Percentiles rank a stretch among this genome's conserved stretches.
phyloP scores from a whole-genome alignment of 2,329 filamentous ascomycete genomes.

The Fusarium dimerum region DNA sequence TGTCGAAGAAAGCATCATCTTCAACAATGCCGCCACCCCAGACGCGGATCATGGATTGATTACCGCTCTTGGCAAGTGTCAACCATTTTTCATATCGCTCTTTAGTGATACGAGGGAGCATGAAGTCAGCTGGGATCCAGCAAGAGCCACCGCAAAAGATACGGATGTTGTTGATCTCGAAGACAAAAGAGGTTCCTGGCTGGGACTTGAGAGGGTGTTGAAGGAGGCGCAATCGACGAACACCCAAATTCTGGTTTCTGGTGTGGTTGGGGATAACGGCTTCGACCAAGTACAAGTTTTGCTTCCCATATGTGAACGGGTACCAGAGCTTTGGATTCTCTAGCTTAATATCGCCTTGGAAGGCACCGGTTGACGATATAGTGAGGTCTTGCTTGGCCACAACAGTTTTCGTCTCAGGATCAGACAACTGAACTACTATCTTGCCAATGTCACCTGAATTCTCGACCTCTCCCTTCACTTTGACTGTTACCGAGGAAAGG shows the following conservation, averaged over 20 bases:
- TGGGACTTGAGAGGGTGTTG: conserved; percentile 49
- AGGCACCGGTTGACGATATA: background rate
- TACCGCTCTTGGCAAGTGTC: conserved; percentile 61
- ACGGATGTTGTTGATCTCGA: conserved; percentile 70
- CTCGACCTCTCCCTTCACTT: background rate
- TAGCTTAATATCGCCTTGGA: conserved; percentile 34
- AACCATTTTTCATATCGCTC: conserved; percentile 70
- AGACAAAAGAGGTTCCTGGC: conserved; percentile 74
- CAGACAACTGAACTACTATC: background rate
- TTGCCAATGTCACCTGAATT: background rate
- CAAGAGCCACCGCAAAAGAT: conserved; percentile 77
- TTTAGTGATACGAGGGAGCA: conserved; percentile 64
- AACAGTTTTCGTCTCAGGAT: background rate
- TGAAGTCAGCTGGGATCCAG: conserved; percentile 79
- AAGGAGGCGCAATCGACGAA: conserved; percentile 60
- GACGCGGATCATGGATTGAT: conserved; percentile 27
- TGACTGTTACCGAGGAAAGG: background rate
- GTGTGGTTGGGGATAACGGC: conserved; percentile 1
- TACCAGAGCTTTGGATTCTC: conserved; percentile 35
- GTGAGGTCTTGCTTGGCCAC: background rate
- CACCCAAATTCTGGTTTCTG: conserved; percentile 57
- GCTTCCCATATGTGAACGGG: conserved; percentile 15
- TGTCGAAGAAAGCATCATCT: conserved; percentile 65
- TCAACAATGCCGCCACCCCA: conserved; percentile 50
- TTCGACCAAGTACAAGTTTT: conserved; percentile 5